phyloP scores from a whole-genome alignment of 306 rosid species.

The Citrullus colocynthis region DNA sequence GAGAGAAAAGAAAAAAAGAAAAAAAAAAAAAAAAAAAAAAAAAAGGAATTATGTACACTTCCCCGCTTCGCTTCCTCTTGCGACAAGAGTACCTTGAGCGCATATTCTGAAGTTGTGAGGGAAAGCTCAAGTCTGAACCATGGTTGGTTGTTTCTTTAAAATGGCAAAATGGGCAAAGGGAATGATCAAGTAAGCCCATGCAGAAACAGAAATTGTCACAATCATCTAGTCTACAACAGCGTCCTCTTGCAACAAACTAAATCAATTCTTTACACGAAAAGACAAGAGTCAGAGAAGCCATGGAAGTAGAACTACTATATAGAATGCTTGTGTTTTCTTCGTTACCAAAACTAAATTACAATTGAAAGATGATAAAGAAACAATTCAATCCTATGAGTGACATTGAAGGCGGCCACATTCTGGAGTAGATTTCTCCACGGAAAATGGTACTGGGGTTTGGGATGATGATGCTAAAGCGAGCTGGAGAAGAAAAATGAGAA shows the following conservation, averaged over 20 bases:
- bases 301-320: not conserved
- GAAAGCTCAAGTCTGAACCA: too few species aligned
- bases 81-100: too few species aligned
- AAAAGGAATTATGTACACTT: too few species aligned
- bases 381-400: not conserved
- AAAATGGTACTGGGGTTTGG: not conserved
- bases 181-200: not conserved
- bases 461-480: not conserved
- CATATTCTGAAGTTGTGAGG: too few species aligned
- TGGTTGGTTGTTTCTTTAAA: too few species aligned
- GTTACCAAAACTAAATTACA: slow-evolving; percentile 1
- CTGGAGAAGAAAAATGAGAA: not conserved
- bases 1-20: too few species aligned
- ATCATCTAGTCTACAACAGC: not conserved
- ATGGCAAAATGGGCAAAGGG: not conserved
- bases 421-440: not conserved
- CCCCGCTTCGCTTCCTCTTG: too few species aligned
- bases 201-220: not conserved
- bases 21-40: too few species aligned
- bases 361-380: not conserved
- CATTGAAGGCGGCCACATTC: not conserved
- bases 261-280: not conserved
- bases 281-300: not conserved
- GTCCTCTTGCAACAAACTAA: not conserved
- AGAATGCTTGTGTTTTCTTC: not conserved